Conservation (phyloP, 2,329 filamentous ascomycete genomes). For the Karstenula rhodostoma region DNA sequence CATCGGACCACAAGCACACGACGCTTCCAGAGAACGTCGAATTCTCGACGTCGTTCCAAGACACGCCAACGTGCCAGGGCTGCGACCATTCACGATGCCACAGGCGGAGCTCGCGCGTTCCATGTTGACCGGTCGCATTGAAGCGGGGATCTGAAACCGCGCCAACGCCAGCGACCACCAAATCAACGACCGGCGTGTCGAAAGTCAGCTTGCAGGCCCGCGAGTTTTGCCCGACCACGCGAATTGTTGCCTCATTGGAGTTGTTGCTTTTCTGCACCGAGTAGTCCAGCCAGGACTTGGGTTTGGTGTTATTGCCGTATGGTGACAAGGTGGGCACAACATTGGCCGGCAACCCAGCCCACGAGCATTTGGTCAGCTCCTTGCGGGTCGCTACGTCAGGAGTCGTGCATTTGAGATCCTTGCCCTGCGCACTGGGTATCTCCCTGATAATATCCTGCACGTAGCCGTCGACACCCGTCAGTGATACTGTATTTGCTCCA, state of each 20-base stretch:
- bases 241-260: conserved; percentile 67
- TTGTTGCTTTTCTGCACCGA: conserved; percentile 61
- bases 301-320: conserved; percentile 36
- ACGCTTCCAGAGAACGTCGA: conserved; percentile 64
- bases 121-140: conserved; percentile 67
- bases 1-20: conserved; percentile 88
- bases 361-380: conserved; percentile 73
- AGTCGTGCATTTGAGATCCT: conserved; percentile 54
- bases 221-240: conserved; percentile 76
- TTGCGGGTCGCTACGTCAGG: conserved; percentile 52
- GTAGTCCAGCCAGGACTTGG: conserved; percentile 68
- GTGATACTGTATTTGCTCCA: conserved; percentile 71
- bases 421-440: conserved; percentile 74
- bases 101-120: conserved; percentile 74
- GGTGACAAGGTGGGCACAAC: conserved; percentile 59
- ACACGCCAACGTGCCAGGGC: conserved; percentile 77
- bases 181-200: conserved; percentile 69
- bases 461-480: conserved; percentile 47
- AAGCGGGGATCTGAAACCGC: conserved; percentile 71
- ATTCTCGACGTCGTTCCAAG: conserved; percentile 61
- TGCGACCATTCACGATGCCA: conserved; percentile 84
- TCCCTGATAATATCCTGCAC: conserved; percentile 67
- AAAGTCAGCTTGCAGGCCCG: conserved; percentile 80
- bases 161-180: conserved; percentile 70
- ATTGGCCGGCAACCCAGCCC: conserved; percentile 72